Conservation (phyloP, 2,329 filamentous ascomycete genomes). For the Phoma herbarum region DNA sequence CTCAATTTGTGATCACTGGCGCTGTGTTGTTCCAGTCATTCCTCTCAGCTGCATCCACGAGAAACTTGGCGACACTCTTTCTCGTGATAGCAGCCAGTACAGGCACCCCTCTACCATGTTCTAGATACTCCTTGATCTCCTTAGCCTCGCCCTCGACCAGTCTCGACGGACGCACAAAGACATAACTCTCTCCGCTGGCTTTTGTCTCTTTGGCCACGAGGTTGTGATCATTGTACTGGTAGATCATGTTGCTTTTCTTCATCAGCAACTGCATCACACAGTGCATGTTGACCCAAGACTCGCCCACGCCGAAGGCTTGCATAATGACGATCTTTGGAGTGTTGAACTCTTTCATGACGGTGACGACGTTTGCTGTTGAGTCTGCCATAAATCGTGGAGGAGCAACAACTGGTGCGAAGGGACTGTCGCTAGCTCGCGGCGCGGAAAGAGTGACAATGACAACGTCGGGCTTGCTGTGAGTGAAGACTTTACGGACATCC, state of each 20-base stretch:
- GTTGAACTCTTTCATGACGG: slow-evolving; percentile 50
- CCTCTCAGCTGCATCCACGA: slow-evolving; percentile 56
- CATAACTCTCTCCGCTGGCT: slow-evolving; percentile 50
- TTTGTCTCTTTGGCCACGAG: slow-evolving; percentile 56
- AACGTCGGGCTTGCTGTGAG: slow-evolving; percentile 38
- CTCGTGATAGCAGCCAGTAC: slow-evolving; percentile 52
- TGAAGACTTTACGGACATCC: slow-evolving; percentile 53
- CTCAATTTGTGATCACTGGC: slow-evolving; percentile 58
- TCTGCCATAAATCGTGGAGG: slow-evolving; percentile 60
- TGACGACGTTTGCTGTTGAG: slow-evolving; percentile 50
- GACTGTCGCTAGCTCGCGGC: slow-evolving; percentile 57
- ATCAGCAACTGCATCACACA: slow-evolving; percentile 58
- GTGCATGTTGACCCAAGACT: slow-evolving; percentile 56
- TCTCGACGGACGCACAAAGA: slow-evolving; percentile 58
- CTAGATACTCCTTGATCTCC: slow-evolving; percentile 53
- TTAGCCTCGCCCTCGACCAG: slow-evolving; percentile 53
- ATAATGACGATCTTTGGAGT: slow-evolving; percentile 59
- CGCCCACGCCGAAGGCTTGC: slow-evolving; percentile 60
- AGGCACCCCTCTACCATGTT: slow-evolving; percentile 55
- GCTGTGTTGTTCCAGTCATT: slow-evolving; percentile 55
- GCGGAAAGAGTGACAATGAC: slow-evolving; percentile 62
- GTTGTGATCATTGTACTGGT: slow-evolving; percentile 60
- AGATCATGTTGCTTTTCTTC: slow-evolving; percentile 57
- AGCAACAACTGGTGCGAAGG: slow-evolving; percentile 57
- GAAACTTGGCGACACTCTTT: slow-evolving; percentile 57